These are phyloP conservation scores for Saccharomyces hybrid DNA, from an alignment of 1,139 yeast genomes.

Conservation along the genomic window DNA sequence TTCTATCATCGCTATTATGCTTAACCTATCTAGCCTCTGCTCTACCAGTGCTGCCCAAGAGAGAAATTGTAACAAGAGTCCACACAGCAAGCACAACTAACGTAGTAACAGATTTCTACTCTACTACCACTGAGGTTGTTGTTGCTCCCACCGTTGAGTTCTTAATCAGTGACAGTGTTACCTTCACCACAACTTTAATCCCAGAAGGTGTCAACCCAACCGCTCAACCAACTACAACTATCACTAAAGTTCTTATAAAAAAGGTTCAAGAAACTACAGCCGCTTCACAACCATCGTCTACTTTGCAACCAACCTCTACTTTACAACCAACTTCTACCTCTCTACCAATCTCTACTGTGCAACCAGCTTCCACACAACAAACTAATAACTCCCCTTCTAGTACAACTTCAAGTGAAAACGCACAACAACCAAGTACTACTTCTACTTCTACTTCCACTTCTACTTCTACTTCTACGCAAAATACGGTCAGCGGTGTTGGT, in stretches of 20 bases:
- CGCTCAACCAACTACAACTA: constrained; percentile 30
- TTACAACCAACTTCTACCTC: constrained; percentile 13
- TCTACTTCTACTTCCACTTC: constrained; percentile 9
- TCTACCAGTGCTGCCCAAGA: constrained; percentile 29
- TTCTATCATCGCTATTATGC: constrained; percentile 4
- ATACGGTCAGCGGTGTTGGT: background rate
- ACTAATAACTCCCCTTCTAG: background rate
- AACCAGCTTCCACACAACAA: constrained; percentile 9
- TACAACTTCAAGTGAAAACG: background rate
- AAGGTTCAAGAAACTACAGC: constrained; percentile 15
- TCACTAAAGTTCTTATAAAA: constrained; percentile 21
- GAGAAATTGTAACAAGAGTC: constrained; percentile 46
- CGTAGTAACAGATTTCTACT: constrained; percentile 45
- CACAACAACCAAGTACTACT: background rate
- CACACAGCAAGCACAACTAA: constrained; percentile 54
- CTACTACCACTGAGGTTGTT: constrained; percentile 54
- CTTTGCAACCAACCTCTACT: background rate
- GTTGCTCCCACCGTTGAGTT: constrained; percentile 65
- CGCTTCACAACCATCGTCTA: constrained; percentile 11
- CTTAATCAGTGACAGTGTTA: constrained; percentile 52
- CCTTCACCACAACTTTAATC: constrained; percentile 49
- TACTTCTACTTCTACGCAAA: background rate
- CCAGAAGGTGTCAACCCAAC: constrained; percentile 31
- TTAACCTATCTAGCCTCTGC: constrained; percentile 11
- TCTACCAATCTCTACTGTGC: constrained; percentile 12